Evolutionary conservation across 169 alveolate genomes (phyloP), one percentile per base, ranked within the genome.

Genomic region (Plasmodium relictum): DNA sequence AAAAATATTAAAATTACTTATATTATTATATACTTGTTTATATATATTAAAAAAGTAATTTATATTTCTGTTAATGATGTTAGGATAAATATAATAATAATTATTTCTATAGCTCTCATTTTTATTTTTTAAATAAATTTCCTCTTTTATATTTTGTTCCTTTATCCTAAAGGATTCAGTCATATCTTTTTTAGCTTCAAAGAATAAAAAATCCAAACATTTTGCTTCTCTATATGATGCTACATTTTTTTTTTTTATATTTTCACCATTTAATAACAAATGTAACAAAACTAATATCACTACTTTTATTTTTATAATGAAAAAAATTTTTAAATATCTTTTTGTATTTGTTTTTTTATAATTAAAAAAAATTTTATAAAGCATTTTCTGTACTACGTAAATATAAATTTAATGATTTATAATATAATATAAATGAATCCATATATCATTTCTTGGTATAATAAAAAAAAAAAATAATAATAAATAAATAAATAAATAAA

Each of bases 311-410:
- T 58, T 73, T 73, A 58, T 56, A 39, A 58, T 58, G 39, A 42
- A 16, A 18, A 26, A 73, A 73, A 59, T 12, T 18, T 39, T 22
- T 42, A 44, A 45, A 31, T 61, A 39, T 37, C 39, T 73, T 42
- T 59, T 59, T 73, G 58, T 73, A 44, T 20, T 48, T 59, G 41
- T 58, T 73, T 73, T 73, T 39, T 73, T 65, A n/a, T 39, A 18
- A 5, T 56, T 73, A 59, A 73, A 18, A 37, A 59, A 73, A 20
- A 39, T 73, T 73, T 18, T n/a, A 31, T 56, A 10, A 50, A 39
- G 88, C 88, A 73, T 73, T 31, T 58, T 59, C 73, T 58, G 7
- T 37, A 52, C 39, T 31, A 31, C 3, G 39, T 48, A 14, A 2
- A 10, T 48, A 48, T 48, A 48, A 10, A 48, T 48, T 10, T 9